phyloP scores from a whole-genome alignment of 495 filamentous ascomycete genomes.

The Hyaloscypha finlandica region DNA sequence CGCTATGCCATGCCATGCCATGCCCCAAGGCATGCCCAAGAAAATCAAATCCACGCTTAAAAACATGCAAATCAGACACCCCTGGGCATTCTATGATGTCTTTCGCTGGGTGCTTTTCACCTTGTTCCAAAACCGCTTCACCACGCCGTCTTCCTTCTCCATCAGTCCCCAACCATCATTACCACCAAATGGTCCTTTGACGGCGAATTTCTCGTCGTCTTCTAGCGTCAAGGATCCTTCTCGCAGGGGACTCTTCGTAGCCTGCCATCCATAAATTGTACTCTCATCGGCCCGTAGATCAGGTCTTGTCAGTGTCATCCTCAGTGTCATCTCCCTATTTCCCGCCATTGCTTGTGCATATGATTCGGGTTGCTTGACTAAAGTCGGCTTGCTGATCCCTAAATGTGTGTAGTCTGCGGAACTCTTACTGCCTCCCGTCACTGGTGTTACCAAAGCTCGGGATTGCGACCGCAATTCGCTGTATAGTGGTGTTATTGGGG shows the following conservation, averaged over 20 bases:
- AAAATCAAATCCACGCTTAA: slow-evolving; percentile 20
- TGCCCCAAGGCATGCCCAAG: slow-evolving; percentile 9
- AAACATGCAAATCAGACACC: slow-evolving; percentile 20
- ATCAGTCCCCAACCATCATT: slow-evolving; percentile 46
- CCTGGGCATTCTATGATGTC: slow-evolving; percentile 7
- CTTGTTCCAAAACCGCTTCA: slow-evolving; percentile 60
- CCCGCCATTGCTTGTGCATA: slow-evolving; percentile 58
- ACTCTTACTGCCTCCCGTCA: slow-evolving; percentile 19
- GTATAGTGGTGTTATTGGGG: slow-evolving; percentile 50
- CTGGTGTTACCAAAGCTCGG: neutral
- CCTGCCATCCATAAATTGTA: slow-evolving; percentile 61
- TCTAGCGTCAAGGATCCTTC: slow-evolving; percentile 39
- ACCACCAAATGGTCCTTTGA: slow-evolving; percentile 32
- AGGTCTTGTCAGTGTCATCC: slow-evolving; percentile 90
- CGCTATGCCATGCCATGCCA: slow-evolving; percentile 15
- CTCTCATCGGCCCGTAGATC: slow-evolving; percentile 75
- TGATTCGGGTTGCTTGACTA: slow-evolving; percentile 36
- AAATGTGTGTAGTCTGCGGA: slow-evolving; percentile 33
- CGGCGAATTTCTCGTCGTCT: slow-evolving; percentile 29
- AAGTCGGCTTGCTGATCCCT: slow-evolving; percentile 23
- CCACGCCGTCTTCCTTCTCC: slow-evolving; percentile 44
- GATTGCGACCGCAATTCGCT: slow-evolving; percentile 20
- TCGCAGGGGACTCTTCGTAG: slow-evolving; percentile 49
- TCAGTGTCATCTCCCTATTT: slow-evolving; percentile 88
- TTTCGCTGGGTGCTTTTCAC: slow-evolving; percentile 37